Evolutionary conservation across 2,329 filamentous ascomycete species (phyloP).

Genomic region (Xylaria sp.): DNA sequence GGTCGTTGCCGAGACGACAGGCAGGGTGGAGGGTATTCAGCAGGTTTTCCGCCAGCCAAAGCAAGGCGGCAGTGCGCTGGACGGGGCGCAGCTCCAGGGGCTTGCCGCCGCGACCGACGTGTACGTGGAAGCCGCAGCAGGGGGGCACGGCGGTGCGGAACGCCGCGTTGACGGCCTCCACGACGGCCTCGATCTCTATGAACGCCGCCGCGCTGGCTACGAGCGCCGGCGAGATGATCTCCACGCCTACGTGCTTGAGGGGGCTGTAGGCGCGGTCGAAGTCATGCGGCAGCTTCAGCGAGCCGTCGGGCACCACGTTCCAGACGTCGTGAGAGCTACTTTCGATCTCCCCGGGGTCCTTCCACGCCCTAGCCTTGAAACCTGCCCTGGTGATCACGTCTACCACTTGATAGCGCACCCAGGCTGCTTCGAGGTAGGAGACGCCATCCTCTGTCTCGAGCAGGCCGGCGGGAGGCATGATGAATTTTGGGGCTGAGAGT

Average conservation of each 20-base stretch:
- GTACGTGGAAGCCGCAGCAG: conserved; percentile 19
- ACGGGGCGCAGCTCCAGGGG: conserved; percentile 7
- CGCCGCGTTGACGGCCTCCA: conserved; percentile 18
- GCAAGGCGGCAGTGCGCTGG: conserved; percentile 15
- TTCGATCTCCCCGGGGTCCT: neutral
- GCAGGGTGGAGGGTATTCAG: conserved; percentile 14
- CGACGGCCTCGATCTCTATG: conserved; percentile 10
- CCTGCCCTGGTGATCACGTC: conserved; percentile 10
- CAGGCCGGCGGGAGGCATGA: neutral
- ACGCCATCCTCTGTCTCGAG: rapidly evolving
- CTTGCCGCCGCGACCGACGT: conserved; percentile 5
- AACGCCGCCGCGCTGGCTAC: conserved; percentile 5
- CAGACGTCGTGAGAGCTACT: neutral
- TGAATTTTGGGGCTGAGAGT: neutral
- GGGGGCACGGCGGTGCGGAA: conserved; percentile 19
- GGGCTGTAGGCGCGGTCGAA: neutral
- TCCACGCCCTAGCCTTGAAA: neutral
- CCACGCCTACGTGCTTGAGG: conserved; percentile 15
- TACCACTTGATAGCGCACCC: conserved; percentile 22
- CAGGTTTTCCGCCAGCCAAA: conserved; percentile 18
- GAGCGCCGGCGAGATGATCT: conserved; percentile 18
- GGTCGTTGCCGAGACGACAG: conserved; percentile 8
- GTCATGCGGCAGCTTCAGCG: neutral
- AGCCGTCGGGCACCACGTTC: conserved; percentile 18
- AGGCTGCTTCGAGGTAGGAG: neutral